phyloP scores from a whole-genome alignment of 164 flowering plant genomes.

The Stephania yunnanensis region DNA sequence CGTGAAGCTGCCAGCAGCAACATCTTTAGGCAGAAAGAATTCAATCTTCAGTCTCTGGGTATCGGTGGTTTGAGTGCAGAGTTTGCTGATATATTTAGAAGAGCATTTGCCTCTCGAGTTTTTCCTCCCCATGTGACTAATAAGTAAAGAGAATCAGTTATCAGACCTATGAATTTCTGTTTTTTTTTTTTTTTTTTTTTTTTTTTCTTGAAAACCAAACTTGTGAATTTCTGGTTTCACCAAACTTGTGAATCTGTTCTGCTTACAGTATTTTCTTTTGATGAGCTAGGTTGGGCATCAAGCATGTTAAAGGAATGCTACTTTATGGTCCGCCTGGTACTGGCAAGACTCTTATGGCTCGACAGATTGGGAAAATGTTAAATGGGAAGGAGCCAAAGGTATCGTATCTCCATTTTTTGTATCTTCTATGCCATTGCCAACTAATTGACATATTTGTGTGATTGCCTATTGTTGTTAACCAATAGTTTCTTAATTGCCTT shows the following conservation, averaged over 20 bases:
- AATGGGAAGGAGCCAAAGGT: constrained; percentile 98
- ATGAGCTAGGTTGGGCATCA: constrained; percentile 78
- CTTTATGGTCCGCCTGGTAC: constrained; percentile 99
- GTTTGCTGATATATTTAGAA: constrained; percentile 93
- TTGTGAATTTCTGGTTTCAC: neutral
- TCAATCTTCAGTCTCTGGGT: constrained; percentile 81
- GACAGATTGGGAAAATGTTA: constrained; percentile 94
- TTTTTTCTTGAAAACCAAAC: too few relatives aligned
- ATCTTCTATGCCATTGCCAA: neutral
- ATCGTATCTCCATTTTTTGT: constrained; percentile 5
- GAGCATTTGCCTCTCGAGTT: constrained; percentile 99
- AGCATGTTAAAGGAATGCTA: constrained; percentile 98
- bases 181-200: too few relatives aligned
- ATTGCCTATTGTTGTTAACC: neutral
- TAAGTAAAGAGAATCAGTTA: constrained; percentile 39
- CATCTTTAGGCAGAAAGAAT: constrained; percentile 86
- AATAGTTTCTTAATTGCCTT: neutral
- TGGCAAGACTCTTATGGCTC: constrained; percentile 95
- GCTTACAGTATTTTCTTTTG: constrained; percentile 11
- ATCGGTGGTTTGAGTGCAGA: constrained; percentile 95
- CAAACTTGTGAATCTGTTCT: neutral
- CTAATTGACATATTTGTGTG: neutral
- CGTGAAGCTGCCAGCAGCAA: constrained; percentile 92
- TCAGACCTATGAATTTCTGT: neutral
- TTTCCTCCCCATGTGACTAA: constrained; percentile 87